phyloP scores from a whole-genome alignment of 768 basidiomycete genomes.

The Lepiota brunneoincarnata region DNA sequence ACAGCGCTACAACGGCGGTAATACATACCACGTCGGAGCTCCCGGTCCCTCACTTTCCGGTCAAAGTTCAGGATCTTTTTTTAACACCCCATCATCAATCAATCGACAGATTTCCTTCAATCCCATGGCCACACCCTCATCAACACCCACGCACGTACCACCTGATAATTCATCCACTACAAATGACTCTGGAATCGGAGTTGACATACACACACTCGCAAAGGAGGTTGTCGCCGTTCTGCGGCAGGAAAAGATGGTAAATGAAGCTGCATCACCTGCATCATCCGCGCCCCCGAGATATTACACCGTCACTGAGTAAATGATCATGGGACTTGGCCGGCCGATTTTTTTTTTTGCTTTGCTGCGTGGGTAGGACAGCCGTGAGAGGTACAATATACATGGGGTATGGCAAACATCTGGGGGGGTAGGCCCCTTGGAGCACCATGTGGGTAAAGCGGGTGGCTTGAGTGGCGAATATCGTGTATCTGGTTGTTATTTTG shows the following conservation, averaged over 20 bases:
- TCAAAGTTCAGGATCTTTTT: neutral
- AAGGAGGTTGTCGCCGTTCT: slow-evolving; percentile 18
- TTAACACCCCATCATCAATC: neutral
- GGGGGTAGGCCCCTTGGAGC: too few species aligned
- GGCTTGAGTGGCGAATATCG: neutral
- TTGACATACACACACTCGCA: slow-evolving; percentile 18
- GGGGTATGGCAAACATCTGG: too few species aligned
- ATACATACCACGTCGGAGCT: neutral
- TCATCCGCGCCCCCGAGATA: slow-evolving; percentile 2
- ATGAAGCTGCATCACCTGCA: neutral
- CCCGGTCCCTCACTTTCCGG: neutral
- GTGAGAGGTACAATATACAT: too few species aligned
- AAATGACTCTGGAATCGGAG: neutral
- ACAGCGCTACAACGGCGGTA: neutral
- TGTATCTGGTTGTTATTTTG: too few species aligned
- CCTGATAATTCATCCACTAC: neutral
- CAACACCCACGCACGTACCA: neutral
- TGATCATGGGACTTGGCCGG: neutral
- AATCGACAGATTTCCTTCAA: neutral
- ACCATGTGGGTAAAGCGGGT: neutral
- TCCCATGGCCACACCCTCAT: neutral
- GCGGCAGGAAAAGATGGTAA: neutral
- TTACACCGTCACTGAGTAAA: slow-evolving; percentile 2
- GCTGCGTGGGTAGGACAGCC: neutral
- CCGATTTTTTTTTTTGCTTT: neutral